Percentiles rank a stretch among this genome's conserved stretches.
phyloP scores from a whole-genome alignment of 345 rosid species.

The Alliaria petiolata region DNA sequence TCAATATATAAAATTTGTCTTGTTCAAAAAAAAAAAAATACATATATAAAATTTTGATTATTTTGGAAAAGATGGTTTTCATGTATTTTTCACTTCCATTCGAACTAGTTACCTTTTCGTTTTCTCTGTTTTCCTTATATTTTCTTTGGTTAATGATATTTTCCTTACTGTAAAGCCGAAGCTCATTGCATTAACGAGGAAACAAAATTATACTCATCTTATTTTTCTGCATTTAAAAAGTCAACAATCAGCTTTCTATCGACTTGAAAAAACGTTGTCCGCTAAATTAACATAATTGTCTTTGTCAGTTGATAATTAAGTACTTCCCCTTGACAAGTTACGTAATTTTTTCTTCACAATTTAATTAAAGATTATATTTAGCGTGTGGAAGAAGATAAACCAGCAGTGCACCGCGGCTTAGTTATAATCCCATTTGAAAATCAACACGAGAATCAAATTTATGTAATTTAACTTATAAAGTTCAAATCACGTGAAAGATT shows the following conservation, averaged over 20 bases:
- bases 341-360: not conserved
- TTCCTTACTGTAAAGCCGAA: not conserved
- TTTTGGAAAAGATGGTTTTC: no score
- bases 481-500: constrained; percentile 24
- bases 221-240: not conserved
- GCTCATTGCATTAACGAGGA: not conserved
- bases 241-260: not conserved
- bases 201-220: not conserved
- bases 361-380: not conserved
- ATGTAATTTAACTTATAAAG: not conserved
- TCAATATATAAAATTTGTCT: not conserved
- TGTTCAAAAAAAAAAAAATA: no score
- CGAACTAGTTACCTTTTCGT: not conserved
- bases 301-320: not conserved
- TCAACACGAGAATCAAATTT: not conserved
- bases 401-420: not conserved
- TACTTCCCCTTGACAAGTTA: not conserved
- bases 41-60: no score
- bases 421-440: constrained; percentile 2
- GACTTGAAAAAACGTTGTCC: not conserved
- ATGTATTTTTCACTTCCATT: not conserved
- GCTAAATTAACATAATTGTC: not conserved
- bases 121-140: not conserved
- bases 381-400: not conserved
- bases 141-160: no score